Percentiles rank a stretch among this genome's conserved stretches.
Conservation (phyloP, 371 early-diverging fungal species). For the Chytridium lagenaria region DNA sequence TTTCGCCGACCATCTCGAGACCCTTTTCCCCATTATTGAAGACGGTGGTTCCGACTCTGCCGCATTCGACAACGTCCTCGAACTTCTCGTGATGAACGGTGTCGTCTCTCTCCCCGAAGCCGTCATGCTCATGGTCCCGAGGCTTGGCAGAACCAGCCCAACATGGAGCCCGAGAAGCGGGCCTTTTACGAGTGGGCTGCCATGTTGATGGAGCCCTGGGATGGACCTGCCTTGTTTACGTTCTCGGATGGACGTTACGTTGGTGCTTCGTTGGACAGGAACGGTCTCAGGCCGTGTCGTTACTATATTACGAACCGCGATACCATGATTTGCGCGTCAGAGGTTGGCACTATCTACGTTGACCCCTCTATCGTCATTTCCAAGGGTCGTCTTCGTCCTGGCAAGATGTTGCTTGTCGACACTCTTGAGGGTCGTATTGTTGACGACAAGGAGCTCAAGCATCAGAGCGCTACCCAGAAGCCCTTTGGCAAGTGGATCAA, state of each 20-base stretch:
- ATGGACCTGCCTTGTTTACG: slow-evolving; percentile 96
- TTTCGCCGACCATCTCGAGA: slow-evolving; percentile 79
- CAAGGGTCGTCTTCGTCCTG: slow-evolving; percentile 96
- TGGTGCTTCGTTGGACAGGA: slow-evolving; percentile 94
- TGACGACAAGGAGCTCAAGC: slow-evolving; percentile 89
- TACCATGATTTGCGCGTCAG: slow-evolving; percentile 96
- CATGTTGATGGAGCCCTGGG: slow-evolving; percentile 97
- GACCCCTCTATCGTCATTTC: slow-evolving; percentile 79
- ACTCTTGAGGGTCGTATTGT: slow-evolving; percentile 90
- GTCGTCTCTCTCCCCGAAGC: slow-evolving; percentile 91
- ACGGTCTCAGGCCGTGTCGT: slow-evolving; percentile 96
- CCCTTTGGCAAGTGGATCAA: slow-evolving; percentile 87
- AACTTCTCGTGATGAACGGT: slow-evolving; percentile 89
- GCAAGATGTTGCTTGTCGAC: slow-evolving; percentile 95
- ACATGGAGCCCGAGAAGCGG: slow-evolving; percentile 84
- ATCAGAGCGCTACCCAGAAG: slow-evolving; percentile 67
- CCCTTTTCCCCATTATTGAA: slow-evolving; percentile 93
- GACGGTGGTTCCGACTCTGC: slow-evolving; percentile 95
- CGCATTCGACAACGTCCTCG: slow-evolving; percentile 96
- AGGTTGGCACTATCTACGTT: slow-evolving; percentile 89
- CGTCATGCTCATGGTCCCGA: slow-evolving; percentile 95
- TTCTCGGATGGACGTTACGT: slow-evolving; percentile 96
- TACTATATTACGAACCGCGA: slow-evolving; percentile 91
- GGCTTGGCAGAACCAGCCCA: slow-evolving; percentile 91
- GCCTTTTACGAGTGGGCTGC: slow-evolving; percentile 97